phyloP scores from a whole-genome alignment of 345 rosid genomes.

The Ceriops zippeliana region DNA sequence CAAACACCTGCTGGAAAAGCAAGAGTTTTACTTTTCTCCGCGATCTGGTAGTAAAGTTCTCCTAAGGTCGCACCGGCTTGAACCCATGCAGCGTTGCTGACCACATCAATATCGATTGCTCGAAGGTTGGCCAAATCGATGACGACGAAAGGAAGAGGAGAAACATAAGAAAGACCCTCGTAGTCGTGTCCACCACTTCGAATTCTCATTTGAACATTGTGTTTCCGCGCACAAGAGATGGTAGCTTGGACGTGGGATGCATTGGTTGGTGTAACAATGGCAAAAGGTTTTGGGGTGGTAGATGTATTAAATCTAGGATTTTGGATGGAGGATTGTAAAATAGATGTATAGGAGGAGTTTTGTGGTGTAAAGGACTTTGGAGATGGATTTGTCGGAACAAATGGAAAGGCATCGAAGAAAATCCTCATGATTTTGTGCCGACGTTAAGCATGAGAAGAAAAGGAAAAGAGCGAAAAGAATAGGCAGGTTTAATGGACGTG shows the following conservation, averaged over 20 bases:
- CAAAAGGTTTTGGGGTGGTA: neutral
- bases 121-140: slow-evolving; percentile 4
- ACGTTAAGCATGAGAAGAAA: neutral
- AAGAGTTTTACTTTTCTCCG: slow-evolving; percentile 4
- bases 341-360: neutral
- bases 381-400: neutral
- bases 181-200: slow-evolving; percentile 13
- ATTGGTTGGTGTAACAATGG: neutral
- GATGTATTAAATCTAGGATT: neutral
- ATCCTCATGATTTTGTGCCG: neutral
- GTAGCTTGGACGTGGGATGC: slow-evolving; percentile 2
- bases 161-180: slow-evolving; percentile 4
- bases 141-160: neutral
- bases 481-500: too few relatives aligned
- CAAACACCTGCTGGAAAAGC: slow-evolving; percentile 10
- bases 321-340: neutral
- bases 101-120: neutral
- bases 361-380: neutral
- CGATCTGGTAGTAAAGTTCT: slow-evolving; percentile 1
- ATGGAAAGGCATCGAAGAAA: slow-evolving; percentile 7
- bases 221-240: neutral
- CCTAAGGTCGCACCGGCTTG: slow-evolving; percentile 2
- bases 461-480: neutral
- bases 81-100: neutral
- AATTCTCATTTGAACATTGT: slow-evolving; percentile 2